Base-by-base conservation (phyloP, 179 eudicot genomes). In the Nepenthes alata region DNA sequence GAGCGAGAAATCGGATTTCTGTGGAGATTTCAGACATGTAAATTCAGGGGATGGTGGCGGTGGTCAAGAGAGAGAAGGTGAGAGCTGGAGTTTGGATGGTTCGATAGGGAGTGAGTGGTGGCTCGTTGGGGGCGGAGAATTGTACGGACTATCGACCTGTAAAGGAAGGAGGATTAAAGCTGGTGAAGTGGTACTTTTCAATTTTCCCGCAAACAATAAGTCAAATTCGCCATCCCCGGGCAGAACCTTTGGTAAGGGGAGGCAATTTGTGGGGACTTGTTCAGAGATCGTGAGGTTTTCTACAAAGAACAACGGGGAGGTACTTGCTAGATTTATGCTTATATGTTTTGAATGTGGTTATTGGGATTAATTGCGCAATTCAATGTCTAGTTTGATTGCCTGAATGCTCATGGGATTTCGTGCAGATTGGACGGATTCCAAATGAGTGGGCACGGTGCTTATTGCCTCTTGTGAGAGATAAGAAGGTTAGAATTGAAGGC, bases 371-470 rank as follows among this genome's bases (percentile, higher is more conserved):
- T 25, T n/a, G 2, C 25, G 25, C 25, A 38, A 57, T 2, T 25
- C 34, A 15, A 0, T 65, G 35, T 52, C 35, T 41, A n/a, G 36
- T 44, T 4, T 48, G 37, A 36, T 45, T 57, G 0, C 25, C 51
- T 36, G 41, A 53, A 52, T 54, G 36, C 25, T 55, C 47, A 44
- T 14, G 58, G 15, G 8, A 34, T 37, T 65, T 12, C 56, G 53
- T 60, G 81, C 77, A 91, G 98, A 84, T 91, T 68, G 98, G 98
- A 13, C 80, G 98, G 54, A 86, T 91, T 49, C 98, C 98, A 13
- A 91, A 89, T 70, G 98, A 89, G 72, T 91, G 98, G 98, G 76
- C 88, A 2, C 74, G 98, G 66, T 89, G 96, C 62, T 84, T 91
- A 68, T 65, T 81, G 70, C 95, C 93, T 1, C 83, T 89, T 47